phyloP scores from a whole-genome alignment of 257 asterid genomes.

The Gentiana straminea region DNA sequence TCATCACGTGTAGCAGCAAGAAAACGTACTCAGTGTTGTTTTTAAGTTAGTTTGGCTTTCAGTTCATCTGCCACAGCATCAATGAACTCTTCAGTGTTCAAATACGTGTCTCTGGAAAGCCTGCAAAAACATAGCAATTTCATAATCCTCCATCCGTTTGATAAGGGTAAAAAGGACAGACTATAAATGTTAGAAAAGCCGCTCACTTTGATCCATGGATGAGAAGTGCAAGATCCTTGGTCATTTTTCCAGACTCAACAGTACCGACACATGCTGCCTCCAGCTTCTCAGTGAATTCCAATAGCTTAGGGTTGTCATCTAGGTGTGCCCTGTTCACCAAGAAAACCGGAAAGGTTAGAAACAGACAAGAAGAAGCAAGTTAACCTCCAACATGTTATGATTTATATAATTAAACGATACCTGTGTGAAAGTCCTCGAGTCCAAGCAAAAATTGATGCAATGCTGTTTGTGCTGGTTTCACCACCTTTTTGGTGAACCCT shows the following conservation, averaged over 20 bases:
- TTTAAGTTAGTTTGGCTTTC: constrained; percentile 54
- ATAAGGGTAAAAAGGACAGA: neutral
- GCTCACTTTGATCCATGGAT: constrained; percentile 86
- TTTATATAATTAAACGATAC: constrained; percentile 16
- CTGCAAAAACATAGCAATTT: constrained; percentile 17
- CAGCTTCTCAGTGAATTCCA: constrained; percentile 77
- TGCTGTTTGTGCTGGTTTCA: constrained; percentile 97
- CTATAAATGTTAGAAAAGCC: neutral
- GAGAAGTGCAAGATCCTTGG: constrained; percentile 91
- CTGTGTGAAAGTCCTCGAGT: constrained; percentile 96
- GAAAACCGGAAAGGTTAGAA: neutral
- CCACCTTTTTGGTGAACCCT: constrained; percentile 97
- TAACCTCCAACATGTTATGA: neutral
- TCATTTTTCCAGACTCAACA: constrained; percentile 93
- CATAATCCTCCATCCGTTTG: neutral
- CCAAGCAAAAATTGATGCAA: constrained; percentile 97
- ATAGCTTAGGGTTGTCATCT: constrained; percentile 68
- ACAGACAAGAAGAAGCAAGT: neutral
- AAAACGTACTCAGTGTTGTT: constrained; percentile 13
- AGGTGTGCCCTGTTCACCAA: constrained; percentile 54
- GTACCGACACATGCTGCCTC: constrained; percentile 84
- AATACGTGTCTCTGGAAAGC: constrained; percentile 47
- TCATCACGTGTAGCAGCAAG: too few relatives aligned
- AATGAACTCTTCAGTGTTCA: constrained; percentile 83
- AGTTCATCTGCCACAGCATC: constrained; percentile 86